Conservation (phyloP, 1,284 basidiomycete genomes). For the Ganoderma sp. region DNA sequence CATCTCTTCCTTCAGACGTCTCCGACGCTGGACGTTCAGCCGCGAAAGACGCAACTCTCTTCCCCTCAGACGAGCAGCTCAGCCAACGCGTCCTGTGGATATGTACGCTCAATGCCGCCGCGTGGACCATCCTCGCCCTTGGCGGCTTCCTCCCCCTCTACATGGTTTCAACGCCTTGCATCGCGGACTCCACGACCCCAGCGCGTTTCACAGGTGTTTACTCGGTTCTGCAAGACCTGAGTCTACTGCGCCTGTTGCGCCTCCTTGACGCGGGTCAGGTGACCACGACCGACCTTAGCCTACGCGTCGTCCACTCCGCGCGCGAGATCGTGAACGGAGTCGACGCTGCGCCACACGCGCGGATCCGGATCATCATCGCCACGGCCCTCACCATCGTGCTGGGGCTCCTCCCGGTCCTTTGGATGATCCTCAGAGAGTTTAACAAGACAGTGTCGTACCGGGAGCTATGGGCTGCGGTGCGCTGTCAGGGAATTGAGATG, state of each 20-base stretch:
- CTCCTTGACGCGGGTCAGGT: conserved; percentile 58
- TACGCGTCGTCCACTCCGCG: conserved; percentile 12
- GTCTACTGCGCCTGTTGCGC: conserved; percentile 70
- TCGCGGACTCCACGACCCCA: conserved; percentile 55
- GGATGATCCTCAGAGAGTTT: conserved; percentile 70
- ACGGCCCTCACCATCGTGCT: conserved; percentile 65
- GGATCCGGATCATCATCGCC: conserved; percentile 68
- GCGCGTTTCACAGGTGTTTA: conserved; percentile 62
- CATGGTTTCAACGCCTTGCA: conserved; percentile 69
- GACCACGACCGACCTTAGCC: conserved; percentile 34
- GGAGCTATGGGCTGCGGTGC: conserved; percentile 62
- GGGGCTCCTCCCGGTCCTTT: conserved; percentile 67
- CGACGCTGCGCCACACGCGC: conserved; percentile 54
- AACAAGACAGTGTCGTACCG: conserved; percentile 60
- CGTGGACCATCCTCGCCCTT: conserved; percentile 71
- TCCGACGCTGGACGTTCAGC: conserved; percentile 58
- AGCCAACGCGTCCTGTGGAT: conserved; percentile 71
- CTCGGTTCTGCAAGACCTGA: conserved; percentile 76
- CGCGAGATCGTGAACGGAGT: conserved; percentile 44
- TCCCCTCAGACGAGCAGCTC: conserved; percentile 76
- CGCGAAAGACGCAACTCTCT: conserved; percentile 56
- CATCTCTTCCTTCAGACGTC: conserved; percentile 59
- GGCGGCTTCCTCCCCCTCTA: conserved; percentile 74
- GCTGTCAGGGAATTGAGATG: conserved; percentile 73
- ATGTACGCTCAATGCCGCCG: conserved; percentile 63